Evolutionary conservation across 2,329 filamentous ascomycete species (phyloP).

Genomic region (Chrysoporthe cubensis): DNA sequence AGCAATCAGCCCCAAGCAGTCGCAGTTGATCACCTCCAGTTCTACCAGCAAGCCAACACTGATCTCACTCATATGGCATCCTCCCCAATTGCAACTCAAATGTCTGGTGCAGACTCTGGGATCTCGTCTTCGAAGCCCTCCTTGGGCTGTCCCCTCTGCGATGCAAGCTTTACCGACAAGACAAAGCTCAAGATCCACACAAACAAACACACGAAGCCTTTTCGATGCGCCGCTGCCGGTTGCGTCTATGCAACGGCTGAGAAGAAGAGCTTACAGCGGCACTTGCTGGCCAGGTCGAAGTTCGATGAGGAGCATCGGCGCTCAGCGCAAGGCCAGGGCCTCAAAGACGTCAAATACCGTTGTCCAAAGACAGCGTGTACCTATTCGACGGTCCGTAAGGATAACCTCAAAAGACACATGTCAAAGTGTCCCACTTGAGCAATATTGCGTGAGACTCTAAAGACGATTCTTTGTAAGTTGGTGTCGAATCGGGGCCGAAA

Average conservation of each 20-base stretch:
- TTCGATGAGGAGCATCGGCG: constrained; percentile 24
- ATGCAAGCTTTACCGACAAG: constrained; percentile 13
- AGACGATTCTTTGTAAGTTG: too few species aligned
- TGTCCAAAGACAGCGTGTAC: constrained; percentile 19
- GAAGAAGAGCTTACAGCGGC: constrained; percentile 28
- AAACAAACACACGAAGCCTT: constrained; percentile 29
- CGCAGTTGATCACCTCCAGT: not conserved
- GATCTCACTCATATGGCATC: not conserved
- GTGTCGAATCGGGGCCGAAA: too few species aligned
- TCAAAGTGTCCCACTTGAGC: not conserved
- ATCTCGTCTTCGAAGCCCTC: not conserved
- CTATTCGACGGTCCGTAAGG: constrained; percentile 22
- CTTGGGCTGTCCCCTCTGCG: constrained; percentile 21
- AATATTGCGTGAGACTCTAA: not conserved
- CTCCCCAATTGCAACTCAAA: not conserved
- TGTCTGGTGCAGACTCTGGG: not conserved
- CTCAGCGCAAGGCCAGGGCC: constrained; percentile 15
- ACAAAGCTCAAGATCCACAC: constrained; percentile 24
- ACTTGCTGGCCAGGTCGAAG: constrained; percentile 22
- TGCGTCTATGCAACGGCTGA: constrained; percentile 22
- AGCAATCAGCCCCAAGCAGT: not conserved
- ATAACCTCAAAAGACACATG: constrained; percentile 25
- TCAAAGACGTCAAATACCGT: constrained; percentile 5
- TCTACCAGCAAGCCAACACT: not conserved
- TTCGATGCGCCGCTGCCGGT: constrained; percentile 19